A percentile compares a stretch with the other conserved stretches of the same genome.
These are phyloP conservation scores for Aspergillus saccharolyticus DNA, from an alignment of 495 filamentous ascomycete genomes.

Conservation along the genomic window DNA sequence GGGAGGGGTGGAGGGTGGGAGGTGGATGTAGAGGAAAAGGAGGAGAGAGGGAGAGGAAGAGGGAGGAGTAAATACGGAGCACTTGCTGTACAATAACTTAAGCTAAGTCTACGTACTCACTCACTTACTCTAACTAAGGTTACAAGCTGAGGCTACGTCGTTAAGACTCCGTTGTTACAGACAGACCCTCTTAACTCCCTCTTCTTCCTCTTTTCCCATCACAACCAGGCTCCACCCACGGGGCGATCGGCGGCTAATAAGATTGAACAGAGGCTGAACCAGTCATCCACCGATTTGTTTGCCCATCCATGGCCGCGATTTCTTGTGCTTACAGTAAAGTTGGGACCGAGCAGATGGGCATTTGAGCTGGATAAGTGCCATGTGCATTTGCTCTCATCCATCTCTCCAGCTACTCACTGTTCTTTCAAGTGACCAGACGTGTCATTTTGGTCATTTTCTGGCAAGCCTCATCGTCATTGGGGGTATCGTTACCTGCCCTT, in stretches of 20 bases:
- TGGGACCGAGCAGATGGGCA: neutral
- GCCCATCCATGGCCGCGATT: no score
- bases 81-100: constrained; percentile 12
- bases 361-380: neutral
- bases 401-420: neutral
- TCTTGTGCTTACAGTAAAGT: no score
- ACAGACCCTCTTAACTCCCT: neutral
- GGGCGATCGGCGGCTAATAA: constrained; percentile 41
- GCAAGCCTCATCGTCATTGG: neutral
- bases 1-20: constrained; percentile 10
- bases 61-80: constrained; percentile 26
- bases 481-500: neutral
- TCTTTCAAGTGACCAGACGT: no score
- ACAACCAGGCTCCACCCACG: constrained; percentile 31
- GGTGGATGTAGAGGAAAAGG: constrained; percentile 19
- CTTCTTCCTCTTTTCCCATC: neutral
- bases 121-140: neutral
- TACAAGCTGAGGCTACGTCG: neutral
- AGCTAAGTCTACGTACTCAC: neutral
- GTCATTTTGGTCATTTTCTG: no score
- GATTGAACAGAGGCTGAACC: constrained; percentile 20
- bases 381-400: neutral
- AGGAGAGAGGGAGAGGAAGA: constrained; percentile 14
- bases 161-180: neutral
- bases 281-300: constrained; percentile 8